phyloP scores from a whole-genome alignment of 2,329 filamentous ascomycete genomes.

The Neofusicoccum ribis region DNA sequence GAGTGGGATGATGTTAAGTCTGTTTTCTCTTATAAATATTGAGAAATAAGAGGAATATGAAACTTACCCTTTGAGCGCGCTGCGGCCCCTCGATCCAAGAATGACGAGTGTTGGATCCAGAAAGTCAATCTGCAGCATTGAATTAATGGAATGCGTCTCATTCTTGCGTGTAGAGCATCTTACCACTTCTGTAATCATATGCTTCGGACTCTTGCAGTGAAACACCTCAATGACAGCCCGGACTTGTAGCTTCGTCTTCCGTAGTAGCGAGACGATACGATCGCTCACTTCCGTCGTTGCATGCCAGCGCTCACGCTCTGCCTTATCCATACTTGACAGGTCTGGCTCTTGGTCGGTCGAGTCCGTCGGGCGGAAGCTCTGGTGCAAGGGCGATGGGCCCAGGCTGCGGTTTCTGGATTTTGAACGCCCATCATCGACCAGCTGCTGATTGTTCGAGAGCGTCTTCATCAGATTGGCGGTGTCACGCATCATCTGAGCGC shows the following conservation, averaged over 20 bases:
- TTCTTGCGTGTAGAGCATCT: slow-evolving; percentile 27
- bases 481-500: slow-evolving; percentile 72
- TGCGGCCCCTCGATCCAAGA: slow-evolving; percentile 85
- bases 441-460: slow-evolving; percentile 48
- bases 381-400: slow-evolving; percentile 36
- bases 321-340: slow-evolving; percentile 45
- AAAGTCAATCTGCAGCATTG: slow-evolving; percentile 68
- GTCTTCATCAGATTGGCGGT: slow-evolving; percentile 71
- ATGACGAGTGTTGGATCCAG: slow-evolving; percentile 90
- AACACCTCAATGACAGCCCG: slow-evolving; percentile 93
- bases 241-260: slow-evolving; percentile 90
- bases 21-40: too few relatives aligned
- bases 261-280: slow-evolving; percentile 77
- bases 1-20: too few relatives aligned
- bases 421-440: slow-evolving; percentile 28
- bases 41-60: background rate
- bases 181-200: slow-evolving; percentile 89
- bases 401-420: slow-evolving; percentile 26
- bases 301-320: slow-evolving; percentile 76
- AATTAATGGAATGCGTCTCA: background rate
- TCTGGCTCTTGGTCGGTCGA: slow-evolving; percentile 27
- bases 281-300: slow-evolving; percentile 84
- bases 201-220: slow-evolving; percentile 96
- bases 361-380: slow-evolving; percentile 36
- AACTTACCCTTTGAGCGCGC: slow-evolving; percentile 84